A percentile compares a stretch with the other conserved stretches of the same genome.
These are phyloP conservation scores for Penicillium psychrofluorescens DNA, from an alignment of 495 filamentous ascomycete genomes.

Conservation along the genomic window DNA sequence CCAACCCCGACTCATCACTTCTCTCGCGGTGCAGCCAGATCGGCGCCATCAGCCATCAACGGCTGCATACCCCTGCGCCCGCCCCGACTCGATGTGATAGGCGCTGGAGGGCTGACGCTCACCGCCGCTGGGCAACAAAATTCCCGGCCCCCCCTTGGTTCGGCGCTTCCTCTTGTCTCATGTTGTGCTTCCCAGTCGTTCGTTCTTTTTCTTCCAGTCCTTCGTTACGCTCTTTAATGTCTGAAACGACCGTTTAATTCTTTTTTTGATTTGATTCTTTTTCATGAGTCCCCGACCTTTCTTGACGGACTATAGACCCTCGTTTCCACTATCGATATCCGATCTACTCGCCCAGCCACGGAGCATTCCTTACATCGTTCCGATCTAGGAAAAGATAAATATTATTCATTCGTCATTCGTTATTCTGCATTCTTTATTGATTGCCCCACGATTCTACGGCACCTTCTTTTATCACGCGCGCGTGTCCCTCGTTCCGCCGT, in stretches of 20 bases:
- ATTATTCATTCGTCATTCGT: constrained; percentile 9
- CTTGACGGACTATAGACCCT: constrained; percentile 17
- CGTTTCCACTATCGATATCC: constrained; percentile 11
- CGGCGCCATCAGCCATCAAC: not conserved
- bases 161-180: constrained; percentile 7
- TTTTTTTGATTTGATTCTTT: constrained; percentile 26
- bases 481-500: constrained; percentile 1
- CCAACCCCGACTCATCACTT: too few species aligned
- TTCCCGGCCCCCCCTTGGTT: constrained; percentile 21
- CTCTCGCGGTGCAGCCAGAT: not conserved
- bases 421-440: not conserved
- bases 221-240: constrained; percentile 15
- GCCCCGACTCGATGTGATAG: constrained; percentile 5
- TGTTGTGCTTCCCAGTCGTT: constrained; percentile 17
- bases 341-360: constrained; percentile 7
- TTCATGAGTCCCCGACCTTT: constrained; percentile 14
- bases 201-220: constrained; percentile 25
- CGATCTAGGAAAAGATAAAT: constrained; percentile 15
- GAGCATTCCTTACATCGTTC: constrained; percentile 26
- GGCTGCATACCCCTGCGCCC: constrained; percentile 12
- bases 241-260: constrained; percentile 2
- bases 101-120: constrained; percentile 9
- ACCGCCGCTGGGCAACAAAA: constrained; percentile 34
- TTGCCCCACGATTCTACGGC: not conserved
- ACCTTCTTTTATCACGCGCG: not conserved